Evolutionary conservation across 768 basidiomycete species (phyloP).

Genomic region (Coprinopsis strossmayeri): DNA sequence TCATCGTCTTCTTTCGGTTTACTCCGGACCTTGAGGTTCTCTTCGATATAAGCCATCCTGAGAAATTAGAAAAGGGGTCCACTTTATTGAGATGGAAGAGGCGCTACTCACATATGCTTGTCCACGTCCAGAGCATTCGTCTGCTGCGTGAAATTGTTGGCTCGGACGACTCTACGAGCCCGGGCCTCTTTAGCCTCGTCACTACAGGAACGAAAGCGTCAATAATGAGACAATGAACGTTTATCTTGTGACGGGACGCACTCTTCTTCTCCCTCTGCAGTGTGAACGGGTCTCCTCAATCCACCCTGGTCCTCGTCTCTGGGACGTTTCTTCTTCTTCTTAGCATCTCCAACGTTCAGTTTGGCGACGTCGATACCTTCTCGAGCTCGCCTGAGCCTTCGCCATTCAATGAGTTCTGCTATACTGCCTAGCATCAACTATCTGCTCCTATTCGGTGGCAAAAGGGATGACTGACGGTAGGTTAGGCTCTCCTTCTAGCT

Average conservation of each 20-base stretch:
- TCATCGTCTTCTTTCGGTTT: constrained; percentile 43
- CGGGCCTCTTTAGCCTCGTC: constrained; percentile 63
- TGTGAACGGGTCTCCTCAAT: constrained; percentile 33
- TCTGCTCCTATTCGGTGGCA: background rate
- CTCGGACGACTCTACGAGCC: constrained; percentile 66
- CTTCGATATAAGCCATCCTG: constrained; percentile 98
- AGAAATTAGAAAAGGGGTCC: background rate
- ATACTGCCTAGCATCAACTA: constrained; percentile 36
- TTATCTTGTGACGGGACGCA: constrained; percentile 24
- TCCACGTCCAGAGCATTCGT: constrained; percentile 95
- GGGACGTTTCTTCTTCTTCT: constrained; percentile 50
- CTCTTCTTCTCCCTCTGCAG: constrained; percentile 56
- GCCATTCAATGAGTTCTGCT: constrained; percentile 78
- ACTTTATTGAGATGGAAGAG: background rate
- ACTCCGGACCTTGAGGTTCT: constrained; percentile 76
- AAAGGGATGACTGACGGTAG: constrained; percentile 40
- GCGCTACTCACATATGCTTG: constrained; percentile 82
- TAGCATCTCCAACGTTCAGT: constrained; percentile 77
- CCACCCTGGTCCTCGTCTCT: constrained; percentile 52
- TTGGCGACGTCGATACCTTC: constrained; percentile 84
- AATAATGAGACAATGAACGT: background rate
- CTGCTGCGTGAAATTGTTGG: constrained; percentile 96
- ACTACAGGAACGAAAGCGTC: too few species aligned
- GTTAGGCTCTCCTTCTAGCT: constrained; percentile 32
- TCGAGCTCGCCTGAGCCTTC: constrained; percentile 64